Conservation (phyloP, 352 stramenopile species). For the Globisporangium camurandrum region DNA sequence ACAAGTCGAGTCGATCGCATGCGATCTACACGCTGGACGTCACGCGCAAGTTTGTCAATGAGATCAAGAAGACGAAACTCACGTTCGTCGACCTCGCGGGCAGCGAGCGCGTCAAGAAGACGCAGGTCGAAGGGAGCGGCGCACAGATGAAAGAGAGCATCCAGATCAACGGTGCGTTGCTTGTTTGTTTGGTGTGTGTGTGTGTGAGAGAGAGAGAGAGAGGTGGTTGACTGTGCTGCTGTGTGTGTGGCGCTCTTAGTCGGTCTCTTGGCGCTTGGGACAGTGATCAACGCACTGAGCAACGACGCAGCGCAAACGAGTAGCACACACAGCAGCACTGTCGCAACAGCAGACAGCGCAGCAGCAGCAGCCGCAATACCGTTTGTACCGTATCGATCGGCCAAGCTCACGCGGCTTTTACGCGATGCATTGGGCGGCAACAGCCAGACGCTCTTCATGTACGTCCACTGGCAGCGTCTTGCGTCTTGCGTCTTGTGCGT, state of each 20-base stretch:
- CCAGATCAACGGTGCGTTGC: constrained; percentile 40
- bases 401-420: constrained; percentile 48
- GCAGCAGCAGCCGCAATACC: constrained; percentile 3
- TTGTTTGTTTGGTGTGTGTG: not conserved
- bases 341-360: too few species aligned
- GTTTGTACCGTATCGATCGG: constrained; percentile 38
- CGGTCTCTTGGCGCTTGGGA: constrained; percentile 36
- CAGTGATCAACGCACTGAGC: constrained; percentile 48
- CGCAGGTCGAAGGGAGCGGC: constrained; percentile 42
- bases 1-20: constrained; percentile 53
- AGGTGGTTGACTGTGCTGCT: not conserved
- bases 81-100: constrained; percentile 58
- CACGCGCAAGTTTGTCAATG: constrained; percentile 25
- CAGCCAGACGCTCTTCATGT: constrained; percentile 55
- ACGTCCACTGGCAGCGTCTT: not conserved
- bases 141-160: constrained; percentile 42
- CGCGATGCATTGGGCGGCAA: constrained; percentile 50
- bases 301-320: constrained; percentile 27
- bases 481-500: not conserved
- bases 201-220: too few species aligned
- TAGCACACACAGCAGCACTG: too few species aligned
- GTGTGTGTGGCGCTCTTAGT: constrained; percentile 12
- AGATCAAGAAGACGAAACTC: constrained; percentile 46
- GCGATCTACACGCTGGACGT: constrained; percentile 55
- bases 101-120: constrained; percentile 51